Percentiles rank a stretch among this genome's conserved stretches.
Evolutionary conservation across 352 stramenopile genomes (phyloP).

Genomic region (Nothophytophthora sp.): DNA sequence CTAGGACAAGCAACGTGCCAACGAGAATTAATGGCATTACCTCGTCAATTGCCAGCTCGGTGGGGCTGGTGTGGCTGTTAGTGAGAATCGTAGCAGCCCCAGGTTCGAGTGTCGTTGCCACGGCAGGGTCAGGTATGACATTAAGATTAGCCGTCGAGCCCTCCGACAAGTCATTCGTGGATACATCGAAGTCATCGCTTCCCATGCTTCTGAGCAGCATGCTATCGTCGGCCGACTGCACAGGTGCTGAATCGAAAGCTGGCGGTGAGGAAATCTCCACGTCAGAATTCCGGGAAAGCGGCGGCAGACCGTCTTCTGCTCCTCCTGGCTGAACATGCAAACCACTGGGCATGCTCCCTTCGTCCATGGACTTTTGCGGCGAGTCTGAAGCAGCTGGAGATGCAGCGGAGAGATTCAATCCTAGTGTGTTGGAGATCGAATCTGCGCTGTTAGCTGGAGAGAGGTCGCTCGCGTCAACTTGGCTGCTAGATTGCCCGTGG

Average conservation of each 20-base stretch:
- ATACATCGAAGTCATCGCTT: constrained; percentile 28
- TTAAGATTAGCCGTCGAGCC: constrained; percentile 1
- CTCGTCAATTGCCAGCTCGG: constrained; percentile 8
- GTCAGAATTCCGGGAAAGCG: constrained; percentile 6
- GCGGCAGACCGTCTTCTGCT: neutral
- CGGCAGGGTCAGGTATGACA: neutral
- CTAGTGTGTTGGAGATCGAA: neutral
- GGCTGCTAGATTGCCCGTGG: neutral
- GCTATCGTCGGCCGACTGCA: constrained; percentile 8
- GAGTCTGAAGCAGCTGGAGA: neutral
- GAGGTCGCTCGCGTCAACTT: neutral
- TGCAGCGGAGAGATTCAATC: neutral
- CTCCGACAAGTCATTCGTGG: constrained; percentile 3
- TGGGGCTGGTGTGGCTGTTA: neutral
- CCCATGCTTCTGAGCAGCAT: constrained; percentile 28
- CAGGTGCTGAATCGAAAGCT: neutral
- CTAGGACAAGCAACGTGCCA: too few species aligned
- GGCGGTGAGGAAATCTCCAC: constrained; percentile 16
- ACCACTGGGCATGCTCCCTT: too few species aligned
- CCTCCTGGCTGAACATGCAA: too few species aligned
- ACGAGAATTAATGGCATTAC: too few species aligned
- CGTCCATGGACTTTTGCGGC: too few species aligned
- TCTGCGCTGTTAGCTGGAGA: neutral
- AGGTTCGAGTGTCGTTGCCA: too few species aligned
- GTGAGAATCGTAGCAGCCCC: neutral